Evolutionary conservation across 2,329 filamentous ascomycete species (phyloP), one percentile per base, ranked within the genome.

Genomic region (Colletotrichum tabaci): DNA sequence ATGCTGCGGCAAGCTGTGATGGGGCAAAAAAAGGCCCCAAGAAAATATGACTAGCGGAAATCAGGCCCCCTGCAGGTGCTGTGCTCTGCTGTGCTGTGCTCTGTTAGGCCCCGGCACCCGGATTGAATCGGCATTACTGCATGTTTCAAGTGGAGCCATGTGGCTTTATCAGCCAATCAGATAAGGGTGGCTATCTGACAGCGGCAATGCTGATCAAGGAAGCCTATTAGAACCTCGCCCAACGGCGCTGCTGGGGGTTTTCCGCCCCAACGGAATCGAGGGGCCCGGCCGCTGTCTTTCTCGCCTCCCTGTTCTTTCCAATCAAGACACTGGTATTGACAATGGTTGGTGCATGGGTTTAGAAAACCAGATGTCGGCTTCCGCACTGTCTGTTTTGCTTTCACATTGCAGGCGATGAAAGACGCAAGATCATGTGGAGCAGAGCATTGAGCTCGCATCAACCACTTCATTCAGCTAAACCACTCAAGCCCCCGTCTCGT

Each of bases 121-220:
- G 71, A 74, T 74, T 71, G 73, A 71, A 65, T 74, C 73, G 71
- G 73, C 70, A 70, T 63, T 26, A 26, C 26, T 26, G 26, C 1
- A 26, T 26, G 26, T 26, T 26, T 26, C 26, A 26, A 26, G 62
- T 55, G n/a, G 57, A 21, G 0, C 26, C 12, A 3, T 21, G 15
- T 6, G 35, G n/a, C 9, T 0, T 0, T 1, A 3, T 26, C 15
- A 4, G 13, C 68, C 68, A 71, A 71, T 71, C 38, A 68, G 15
- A 15, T 21, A 1, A 9, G 16, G n/a, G n/a, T 2, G 1, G 2
- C 26, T 7, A 23, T 8, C 52, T 53, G 50, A 61, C 47, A 61
- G 67, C 62, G 67, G 56, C 40, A 56, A 50, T 63, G 68, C 65
- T 71, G 40, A 68, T 47, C 60, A 71, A 71, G 58, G n/a, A 35